Percentiles rank a stretch among this genome's conserved stretches.
Evolutionary conservation across 2,329 filamentous ascomycete species (phyloP).

Genomic region (Coleophoma crateriformis): DNA sequence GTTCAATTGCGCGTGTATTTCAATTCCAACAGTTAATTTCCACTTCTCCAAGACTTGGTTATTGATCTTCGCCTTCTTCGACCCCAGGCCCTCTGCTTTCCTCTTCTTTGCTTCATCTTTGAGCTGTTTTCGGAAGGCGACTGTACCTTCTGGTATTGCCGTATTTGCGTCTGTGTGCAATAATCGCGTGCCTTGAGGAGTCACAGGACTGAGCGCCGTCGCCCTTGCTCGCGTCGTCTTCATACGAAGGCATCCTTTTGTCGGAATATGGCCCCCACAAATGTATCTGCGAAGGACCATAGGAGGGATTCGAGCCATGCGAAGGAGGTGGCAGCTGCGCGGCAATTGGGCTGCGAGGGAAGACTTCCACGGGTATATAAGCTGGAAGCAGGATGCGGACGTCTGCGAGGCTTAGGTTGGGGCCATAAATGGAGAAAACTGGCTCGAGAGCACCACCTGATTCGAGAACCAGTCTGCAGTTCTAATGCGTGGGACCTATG

Average conservation of each 20-base stretch:
- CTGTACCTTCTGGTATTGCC: slow-evolving; percentile 4
- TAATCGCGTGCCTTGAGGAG: slow-evolving; percentile 9
- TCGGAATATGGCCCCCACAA: slow-evolving; percentile 19
- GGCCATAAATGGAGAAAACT: too few species aligned
- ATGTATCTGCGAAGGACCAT: slow-evolving; percentile 23
- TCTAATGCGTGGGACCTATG: slow-evolving; percentile 1
- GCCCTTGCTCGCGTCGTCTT: slow-evolving; percentile 4
- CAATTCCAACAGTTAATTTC: slow-evolving; percentile 93
- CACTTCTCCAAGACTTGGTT: slow-evolving; percentile 51
- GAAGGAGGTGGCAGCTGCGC: neutral
- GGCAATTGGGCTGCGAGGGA: slow-evolving; percentile 4
- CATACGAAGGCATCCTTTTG: slow-evolving; percentile 18
- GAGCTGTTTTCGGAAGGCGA: slow-evolving; percentile 63
- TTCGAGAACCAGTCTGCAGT: slow-evolving; percentile 6
- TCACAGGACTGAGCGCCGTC: slow-evolving; percentile 8
- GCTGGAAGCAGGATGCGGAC: slow-evolving; percentile 1
- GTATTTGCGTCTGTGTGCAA: slow-evolving; percentile 8
- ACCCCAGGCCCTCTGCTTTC: slow-evolving; percentile 27
- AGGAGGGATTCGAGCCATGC: slow-evolving; percentile 21
- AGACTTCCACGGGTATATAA: slow-evolving; percentile 1
- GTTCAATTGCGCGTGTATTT: slow-evolving; percentile 96
- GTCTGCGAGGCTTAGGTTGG: too few species aligned
- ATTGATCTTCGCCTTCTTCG: slow-evolving; percentile 25
- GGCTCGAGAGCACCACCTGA: slow-evolving; percentile 3
- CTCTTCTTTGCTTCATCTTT: slow-evolving; percentile 59